Evolutionary conservation across 1,284 basidiomycete species (phyloP), one percentile per base, ranked within the genome.

Genomic region (Microbotryomycetes sp.): DNA sequence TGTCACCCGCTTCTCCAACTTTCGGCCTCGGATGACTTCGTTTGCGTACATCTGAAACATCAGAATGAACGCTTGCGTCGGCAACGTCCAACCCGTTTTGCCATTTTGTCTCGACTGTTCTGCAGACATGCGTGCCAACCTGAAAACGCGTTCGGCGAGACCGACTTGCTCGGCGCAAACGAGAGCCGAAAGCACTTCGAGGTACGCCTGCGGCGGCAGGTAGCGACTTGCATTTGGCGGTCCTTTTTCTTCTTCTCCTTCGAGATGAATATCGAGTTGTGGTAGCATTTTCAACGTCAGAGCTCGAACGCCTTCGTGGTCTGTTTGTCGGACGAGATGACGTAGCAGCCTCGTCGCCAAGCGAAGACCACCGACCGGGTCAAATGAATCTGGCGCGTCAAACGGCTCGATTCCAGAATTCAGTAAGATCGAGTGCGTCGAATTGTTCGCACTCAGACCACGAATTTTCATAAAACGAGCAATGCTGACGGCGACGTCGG

Each of bases 61-160:
- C 52, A 81, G 75, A 1, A 85, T 88, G 73, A 87, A 89, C 1
- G 84, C 83, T 18, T 83, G 78, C 3, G 84, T 75, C 3, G 85
- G 81, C 26, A 89, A 74, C 59, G 77, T 77, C 85, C 87, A 88
- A 0, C 59, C 61, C 81, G 35, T 74, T 65, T 21, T 45, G 28
- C 5, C 23, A 5, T 13, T 13, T 3, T n/a, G 21, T 45, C 78
- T 69, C 81, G 85, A 89, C 0, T 50, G 57, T n/a, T 64, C 59
- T 5, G 67, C 67, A 3, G 67, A 61, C 64, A 62, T 66, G 4
- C 67, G 52, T 3, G 57, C 64, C 31, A 55, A 57, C n/a, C 67
- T 52, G 54, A 68, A 68, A n/a, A 88, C 78, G 13, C 81, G 78
- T 68, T 85, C 83, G 0, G 84, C 83, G 1, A 84, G 74, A 0